Evolutionary conservation across 306 rosid species (phyloP), one percentile per base, ranked within the genome.

Genomic region (Argentina anserina): DNA sequence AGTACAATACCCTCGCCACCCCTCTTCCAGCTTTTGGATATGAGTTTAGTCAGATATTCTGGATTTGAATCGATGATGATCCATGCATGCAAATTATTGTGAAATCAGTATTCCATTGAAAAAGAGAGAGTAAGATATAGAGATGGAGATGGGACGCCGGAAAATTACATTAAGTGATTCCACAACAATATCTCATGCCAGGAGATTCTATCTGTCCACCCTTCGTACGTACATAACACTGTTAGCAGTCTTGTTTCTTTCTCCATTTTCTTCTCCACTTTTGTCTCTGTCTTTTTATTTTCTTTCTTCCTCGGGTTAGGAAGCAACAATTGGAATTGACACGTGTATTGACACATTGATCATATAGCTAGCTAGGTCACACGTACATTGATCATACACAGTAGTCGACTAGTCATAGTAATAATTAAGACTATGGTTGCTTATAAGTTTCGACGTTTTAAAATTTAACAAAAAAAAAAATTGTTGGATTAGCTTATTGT

Each of bases 161-260:
- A 71, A 71, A 26, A 41, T 40, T 26, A 71, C 67, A 56, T 6
- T 17, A 1, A 56, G 42, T 55, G 55, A 71, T 28, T 58, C 28
- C 75, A 42, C 20, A 20, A 29, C 5, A 29, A 26, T 58, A 52
- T 28, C 60, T 71, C 66, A 39, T 17, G 40, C 55, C 9, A 71
- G 40, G 65, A 28, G 75, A 71, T 41, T 58, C 42, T 28, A 34
- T 40, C 17, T 28, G 75, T 71, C 67, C 26, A 71, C 41, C 53
- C 41, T 33, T 61, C 18, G 3, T 34, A 71, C 47, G n/a, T 13
- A 58, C 66, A 28, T 11, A 23, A 58, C 1, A 41, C 43, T 17
- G 55, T 28, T 41, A 14, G 20, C 5, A 11, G 58, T 28, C n/a
- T 60, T 71, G 67, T 28, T 71, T 29, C 34, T 41, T 71, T 58